These are phyloP conservation scores for Rhodotorula sp. DNA, from an alignment of 1,284 basidiomycete genomes.

Conservation along the genomic window DNA sequence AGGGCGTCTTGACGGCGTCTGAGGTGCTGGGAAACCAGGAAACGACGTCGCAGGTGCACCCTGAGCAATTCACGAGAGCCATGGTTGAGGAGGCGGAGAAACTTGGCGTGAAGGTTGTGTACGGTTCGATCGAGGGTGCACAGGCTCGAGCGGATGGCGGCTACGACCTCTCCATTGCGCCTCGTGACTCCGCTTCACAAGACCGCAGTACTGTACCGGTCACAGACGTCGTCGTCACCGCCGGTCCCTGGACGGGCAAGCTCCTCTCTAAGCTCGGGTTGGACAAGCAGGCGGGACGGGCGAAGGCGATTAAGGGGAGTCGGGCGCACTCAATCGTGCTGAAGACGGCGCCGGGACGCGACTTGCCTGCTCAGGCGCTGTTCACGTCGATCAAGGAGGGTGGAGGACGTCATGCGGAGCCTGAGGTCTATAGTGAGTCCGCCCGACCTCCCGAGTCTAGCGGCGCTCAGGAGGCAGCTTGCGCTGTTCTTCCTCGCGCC, in stretches of 20 bases:
- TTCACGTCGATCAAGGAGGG: conserved; percentile 58
- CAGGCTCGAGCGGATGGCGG: conserved; percentile 40
- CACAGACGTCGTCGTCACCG: conserved; percentile 64
- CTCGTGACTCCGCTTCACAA: conserved; percentile 27
- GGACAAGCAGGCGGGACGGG: conserved; percentile 8
- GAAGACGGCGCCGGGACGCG: conserved; percentile 34
- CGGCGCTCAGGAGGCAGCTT: neutral
- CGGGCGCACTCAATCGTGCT: conserved; percentile 57
- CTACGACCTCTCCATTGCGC: conserved; percentile 11
- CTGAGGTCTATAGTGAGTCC: conserved; percentile 52
- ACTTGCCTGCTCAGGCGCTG: conserved; percentile 52
- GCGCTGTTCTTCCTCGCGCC: neutral
- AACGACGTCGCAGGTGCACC: conserved; percentile 76
- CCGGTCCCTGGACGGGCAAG: conserved; percentile 81
- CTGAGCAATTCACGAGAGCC: conserved; percentile 71
- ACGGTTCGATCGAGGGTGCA: conserved; percentile 44
- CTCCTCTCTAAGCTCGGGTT: conserved; percentile 58
- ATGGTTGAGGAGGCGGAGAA: conserved; percentile 61
- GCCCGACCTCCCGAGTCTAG: neutral
- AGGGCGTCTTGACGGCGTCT: conserved; percentile 44
- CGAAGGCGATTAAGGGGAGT: conserved; percentile 49
- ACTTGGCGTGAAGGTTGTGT: conserved; percentile 53
- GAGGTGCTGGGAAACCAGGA: conserved; percentile 50
- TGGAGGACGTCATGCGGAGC: conserved; percentile 51
- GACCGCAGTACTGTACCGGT: neutral